A percentile compares a stretch with the other conserved stretches of the same genome.
phyloP scores from a whole-genome alignment of 2,329 filamentous ascomycete genomes.

The Ustilaginoidea virens region DNA sequence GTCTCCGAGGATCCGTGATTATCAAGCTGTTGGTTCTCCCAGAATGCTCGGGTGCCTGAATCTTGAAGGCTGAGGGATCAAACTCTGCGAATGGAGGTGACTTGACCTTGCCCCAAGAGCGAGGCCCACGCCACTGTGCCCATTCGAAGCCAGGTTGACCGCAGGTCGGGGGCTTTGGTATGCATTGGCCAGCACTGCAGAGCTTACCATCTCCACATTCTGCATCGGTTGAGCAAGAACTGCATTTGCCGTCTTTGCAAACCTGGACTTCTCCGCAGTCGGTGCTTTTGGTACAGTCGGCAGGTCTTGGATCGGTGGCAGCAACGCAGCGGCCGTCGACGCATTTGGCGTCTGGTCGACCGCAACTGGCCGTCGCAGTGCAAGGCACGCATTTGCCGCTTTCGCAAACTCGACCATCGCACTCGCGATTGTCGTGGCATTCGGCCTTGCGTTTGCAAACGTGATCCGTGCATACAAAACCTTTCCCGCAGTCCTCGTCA shows the following conservation, averaged over 20 bases:
- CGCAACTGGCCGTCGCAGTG: slow-evolving; percentile 3
- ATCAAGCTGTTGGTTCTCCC: slow-evolving; percentile 6
- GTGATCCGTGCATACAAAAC: slow-evolving; percentile 2
- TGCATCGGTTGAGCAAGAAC: slow-evolving; percentile 3
- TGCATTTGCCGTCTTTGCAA: slow-evolving; percentile 5
- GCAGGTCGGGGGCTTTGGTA: slow-evolving; percentile 6
- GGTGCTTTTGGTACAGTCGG: slow-evolving; percentile 6
- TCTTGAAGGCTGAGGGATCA: slow-evolving; percentile 4
- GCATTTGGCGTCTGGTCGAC: slow-evolving; percentile 2
- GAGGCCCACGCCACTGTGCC: slow-evolving; percentile 6
- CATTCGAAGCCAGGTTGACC: slow-evolving; percentile 7
- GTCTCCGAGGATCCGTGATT: slow-evolving; percentile 1
- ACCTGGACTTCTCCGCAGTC: slow-evolving; percentile 5
- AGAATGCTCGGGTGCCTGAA: slow-evolving; percentile 3
- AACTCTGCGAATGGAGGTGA: slow-evolving; percentile 6
- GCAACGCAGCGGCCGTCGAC: slow-evolving; percentile 4
- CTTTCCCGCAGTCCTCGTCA: slow-evolving; percentile 3
- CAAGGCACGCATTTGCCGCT: slow-evolving; percentile 4
- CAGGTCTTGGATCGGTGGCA: slow-evolving; percentile 1
- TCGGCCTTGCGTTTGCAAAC: slow-evolving; percentile 2
- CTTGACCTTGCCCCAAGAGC: slow-evolving; percentile 5
- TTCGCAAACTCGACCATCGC: slow-evolving; percentile 5
- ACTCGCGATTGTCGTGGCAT: slow-evolving; percentile 5
- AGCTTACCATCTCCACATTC: slow-evolving; percentile 4
- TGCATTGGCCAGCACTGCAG: slow-evolving; percentile 4